phyloP scores from a whole-genome alignment of 2,329 filamentous ascomycete genomes.

The Colletotrichum sp. region DNA sequence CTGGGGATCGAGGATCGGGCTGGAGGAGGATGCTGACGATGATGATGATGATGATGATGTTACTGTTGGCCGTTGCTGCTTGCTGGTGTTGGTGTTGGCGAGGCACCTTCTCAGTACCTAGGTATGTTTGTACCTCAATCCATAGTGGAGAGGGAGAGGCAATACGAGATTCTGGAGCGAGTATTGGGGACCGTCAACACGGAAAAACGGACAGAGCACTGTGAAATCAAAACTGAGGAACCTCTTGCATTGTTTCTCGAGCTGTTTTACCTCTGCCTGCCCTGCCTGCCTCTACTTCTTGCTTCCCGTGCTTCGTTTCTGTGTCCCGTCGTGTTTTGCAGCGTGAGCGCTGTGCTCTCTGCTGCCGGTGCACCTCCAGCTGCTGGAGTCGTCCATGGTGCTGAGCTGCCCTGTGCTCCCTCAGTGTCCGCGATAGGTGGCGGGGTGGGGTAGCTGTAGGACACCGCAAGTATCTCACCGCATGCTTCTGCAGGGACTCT shows the following conservation, averaged over 20 bases:
- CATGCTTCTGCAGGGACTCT: not conserved
- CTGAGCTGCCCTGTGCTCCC: conserved; percentile 1
- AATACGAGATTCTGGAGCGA: not conserved
- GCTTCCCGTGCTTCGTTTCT: not conserved
- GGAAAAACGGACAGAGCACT: not conserved
- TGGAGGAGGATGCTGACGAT: not conserved
- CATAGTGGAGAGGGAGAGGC: not conserved
- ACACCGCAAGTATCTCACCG: not conserved
- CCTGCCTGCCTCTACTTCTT: not conserved
- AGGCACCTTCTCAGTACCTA: not conserved
- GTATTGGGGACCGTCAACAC: not conserved
- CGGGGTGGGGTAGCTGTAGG: not conserved
- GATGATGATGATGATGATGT: not conserved
- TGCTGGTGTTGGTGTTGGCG: not conserved
- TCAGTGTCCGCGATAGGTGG: not conserved
- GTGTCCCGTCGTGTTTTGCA: conserved; percentile 1
- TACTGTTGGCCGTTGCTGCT: not conserved
- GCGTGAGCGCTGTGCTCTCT: not conserved
- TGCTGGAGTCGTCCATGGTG: not conserved
- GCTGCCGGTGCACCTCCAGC: not conserved
- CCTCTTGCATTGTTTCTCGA: not conserved
- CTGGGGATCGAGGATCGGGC: not conserved
- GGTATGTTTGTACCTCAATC: not conserved
- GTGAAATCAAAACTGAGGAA: not conserved
- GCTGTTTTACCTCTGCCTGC: not conserved